Conservation (phyloP, 352 stramenopile genomes). For the Phytopythium helicoides region DNA sequence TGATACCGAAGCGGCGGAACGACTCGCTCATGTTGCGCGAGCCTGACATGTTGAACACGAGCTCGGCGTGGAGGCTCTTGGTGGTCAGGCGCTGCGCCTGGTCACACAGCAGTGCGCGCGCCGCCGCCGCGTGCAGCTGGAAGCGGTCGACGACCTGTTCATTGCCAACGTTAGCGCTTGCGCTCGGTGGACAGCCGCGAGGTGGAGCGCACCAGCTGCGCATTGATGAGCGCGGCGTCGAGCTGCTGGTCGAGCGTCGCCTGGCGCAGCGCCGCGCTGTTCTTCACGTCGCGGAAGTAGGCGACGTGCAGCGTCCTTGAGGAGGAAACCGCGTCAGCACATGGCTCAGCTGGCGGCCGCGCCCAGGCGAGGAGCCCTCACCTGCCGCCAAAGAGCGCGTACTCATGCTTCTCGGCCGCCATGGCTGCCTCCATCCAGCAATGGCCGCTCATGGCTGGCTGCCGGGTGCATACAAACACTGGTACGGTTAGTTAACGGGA, state of each 20-base stretch:
- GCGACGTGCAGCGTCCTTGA: conserved; percentile 65
- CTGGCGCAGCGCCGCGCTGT: conserved; percentile 54
- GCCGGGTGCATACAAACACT: no score
- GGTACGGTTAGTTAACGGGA: no score
- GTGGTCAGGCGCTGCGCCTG: conserved; percentile 55
- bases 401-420: conserved; percentile 56
- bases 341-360: no score
- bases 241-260: conserved; percentile 60
- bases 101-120: conserved; percentile 68
- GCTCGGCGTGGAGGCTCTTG: conserved; percentile 75
- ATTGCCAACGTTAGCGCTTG: conserved; percentile 2
- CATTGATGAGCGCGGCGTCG: conserved; percentile 74
- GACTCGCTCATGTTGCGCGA: conserved; percentile 83
- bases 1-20: conserved; percentile 76
- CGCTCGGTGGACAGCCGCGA: background rate
- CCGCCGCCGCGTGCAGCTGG: conserved; percentile 70
- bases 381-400: conserved; percentile 64
- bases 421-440: conserved; percentile 10
- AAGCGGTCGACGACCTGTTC: conserved; percentile 70
- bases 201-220: conserved; percentile 40
- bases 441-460: no score
- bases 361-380: conserved; percentile 11
- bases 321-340: background rate
- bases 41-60: conserved; percentile 86
- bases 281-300: conserved; percentile 75